Evolutionary conservation across 2,329 filamentous ascomycete species (phyloP), one percentile per base, ranked within the genome.

Genomic region (Westerdykella aurantiaca): DNA sequence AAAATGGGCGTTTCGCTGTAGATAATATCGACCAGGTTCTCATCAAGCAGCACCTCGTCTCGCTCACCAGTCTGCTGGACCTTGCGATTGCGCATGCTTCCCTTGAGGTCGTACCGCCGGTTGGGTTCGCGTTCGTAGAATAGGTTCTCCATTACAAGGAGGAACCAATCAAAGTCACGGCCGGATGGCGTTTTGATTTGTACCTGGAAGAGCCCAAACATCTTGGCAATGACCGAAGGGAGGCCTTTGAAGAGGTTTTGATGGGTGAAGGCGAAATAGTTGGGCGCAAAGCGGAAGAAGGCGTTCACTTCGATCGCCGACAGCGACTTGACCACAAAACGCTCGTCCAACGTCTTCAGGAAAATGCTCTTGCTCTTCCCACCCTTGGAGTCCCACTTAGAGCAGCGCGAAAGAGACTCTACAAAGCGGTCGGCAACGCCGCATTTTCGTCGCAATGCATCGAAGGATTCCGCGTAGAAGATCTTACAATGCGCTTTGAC

Each of bases 11-110:
- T 94, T 64, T 98, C 93, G 58, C 52, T 58, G 50, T 95, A 98
- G 51, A 98, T 97, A 64, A 95, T 97, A 66, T 98, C 94, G 9
- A 98, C 93, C 78, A 98, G 93, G 69, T 98, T 98, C 63, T 98
- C 94, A 61, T 98, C 93, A 1, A 98, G 77, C 3, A 98, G 79
- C 3, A 98, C 93, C 68, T 98, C 93, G 55, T 97, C 93, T 52
- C 91, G 86, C 69, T 97, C 88, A 41, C 93, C 94, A 0, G 93
- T 98, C 22, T 85, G 88, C 62, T 97, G 85, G 37, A 97, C 95
- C 65, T 95, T 96, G 59, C 93, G 88, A 69, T 98, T 98, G 38
- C 93, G 84, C 93, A 98, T 98, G 7, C 88, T 95, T 1, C 93
- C 93, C 65, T 98, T 98, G 48, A 98, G 80, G 63, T 98, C 93